phyloP scores from a whole-genome alignment of 352 stramenopile genomes.

The Globisporangium yorkense region DNA sequence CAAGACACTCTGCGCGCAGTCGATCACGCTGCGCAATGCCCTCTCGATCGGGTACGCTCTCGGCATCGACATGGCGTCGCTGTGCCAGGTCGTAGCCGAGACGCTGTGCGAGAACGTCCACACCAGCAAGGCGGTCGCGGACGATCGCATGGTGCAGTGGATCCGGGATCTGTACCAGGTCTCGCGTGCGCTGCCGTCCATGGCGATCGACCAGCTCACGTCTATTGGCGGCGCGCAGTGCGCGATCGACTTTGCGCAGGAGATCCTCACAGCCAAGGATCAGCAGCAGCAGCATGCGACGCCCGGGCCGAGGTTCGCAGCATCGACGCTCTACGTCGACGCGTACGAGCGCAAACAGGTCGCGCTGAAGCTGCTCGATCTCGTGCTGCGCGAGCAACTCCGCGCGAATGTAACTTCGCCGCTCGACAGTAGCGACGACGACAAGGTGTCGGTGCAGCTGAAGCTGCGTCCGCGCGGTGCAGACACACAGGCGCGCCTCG shows the following conservation, averaged over 20 bases:
- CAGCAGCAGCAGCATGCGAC: neutral
- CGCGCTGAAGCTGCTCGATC: slow-evolving; percentile 41
- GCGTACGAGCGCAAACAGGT: slow-evolving; percentile 39
- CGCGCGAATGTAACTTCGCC: slow-evolving; percentile 14
- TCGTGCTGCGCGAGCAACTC: slow-evolving; percentile 58
- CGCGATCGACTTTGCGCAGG: slow-evolving; percentile 55
- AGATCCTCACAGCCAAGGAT: slow-evolving; percentile 27
- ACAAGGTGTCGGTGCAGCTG: neutral
- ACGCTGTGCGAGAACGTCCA: slow-evolving; percentile 52
- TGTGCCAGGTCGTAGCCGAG: slow-evolving; percentile 80
- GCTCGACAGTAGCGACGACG: neutral
- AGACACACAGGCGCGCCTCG: slow-evolving; percentile 8
- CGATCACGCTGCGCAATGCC: slow-evolving; percentile 57
- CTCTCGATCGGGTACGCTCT: slow-evolving; percentile 83
- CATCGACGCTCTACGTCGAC: slow-evolving; percentile 20
- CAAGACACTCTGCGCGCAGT: slow-evolving; percentile 48
- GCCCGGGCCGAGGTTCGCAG: no score
- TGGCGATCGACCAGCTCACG: slow-evolving; percentile 61
- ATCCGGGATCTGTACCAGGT: slow-evolving; percentile 70
- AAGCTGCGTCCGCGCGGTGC: slow-evolving; percentile 17
- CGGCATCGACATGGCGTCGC: slow-evolving; percentile 82
- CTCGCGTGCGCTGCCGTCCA: slow-evolving; percentile 62
- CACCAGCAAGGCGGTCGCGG: slow-evolving; percentile 15
- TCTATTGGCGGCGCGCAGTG: slow-evolving; percentile 39
- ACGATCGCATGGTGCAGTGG: slow-evolving; percentile 42